Percentiles rank a stretch among this genome's conserved stretches.
Conservation (phyloP, 179 eudicot genomes). For the Beta macrorhiza region DNA sequence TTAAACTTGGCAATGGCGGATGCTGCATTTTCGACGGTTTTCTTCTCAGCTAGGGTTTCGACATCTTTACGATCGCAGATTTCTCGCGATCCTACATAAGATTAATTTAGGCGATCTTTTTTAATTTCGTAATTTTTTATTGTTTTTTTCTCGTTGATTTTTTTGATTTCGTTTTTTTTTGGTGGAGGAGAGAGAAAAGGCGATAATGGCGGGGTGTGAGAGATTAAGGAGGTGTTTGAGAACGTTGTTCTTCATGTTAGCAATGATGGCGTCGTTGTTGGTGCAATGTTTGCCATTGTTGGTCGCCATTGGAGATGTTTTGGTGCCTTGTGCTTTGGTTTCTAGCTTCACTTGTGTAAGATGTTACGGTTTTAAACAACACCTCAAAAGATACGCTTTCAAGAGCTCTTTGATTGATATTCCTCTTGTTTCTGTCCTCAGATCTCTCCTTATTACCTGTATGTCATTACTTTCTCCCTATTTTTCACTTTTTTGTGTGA, state of each 20-base stretch:
- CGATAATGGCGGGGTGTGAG: conserved; percentile 43
- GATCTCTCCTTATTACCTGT: conserved; percentile 83
- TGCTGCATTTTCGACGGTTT: conserved; percentile 3
- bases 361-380: conserved; percentile 61
- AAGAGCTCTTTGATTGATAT: conserved; percentile 74
- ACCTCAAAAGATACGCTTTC: conserved; percentile 61
- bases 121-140: neutral
- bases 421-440: conserved; percentile 74
- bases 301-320: conserved; percentile 63
- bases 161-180: neutral
- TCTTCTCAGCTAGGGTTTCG: conserved; percentile 39
- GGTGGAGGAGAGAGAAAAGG: neutral
- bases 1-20: conserved; percentile 17
- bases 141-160: neutral
- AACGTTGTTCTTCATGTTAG: conserved; percentile 79
- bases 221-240: conserved; percentile 54
- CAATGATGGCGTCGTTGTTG: conserved; percentile 72
- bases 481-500: neutral
- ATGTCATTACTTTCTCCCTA: conserved; percentile 18
- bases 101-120: neutral
- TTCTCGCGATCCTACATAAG: conserved; percentile 39
- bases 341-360: conserved; percentile 73
- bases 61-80: conserved; percentile 31
- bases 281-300: conserved; percentile 61
- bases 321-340: conserved; percentile 60